Evolutionary conservation across 371 early-diverging fungal genomes (phyloP), one percentile per base, ranked within the genome.

Genomic region (Mucor saturninus): DNA sequence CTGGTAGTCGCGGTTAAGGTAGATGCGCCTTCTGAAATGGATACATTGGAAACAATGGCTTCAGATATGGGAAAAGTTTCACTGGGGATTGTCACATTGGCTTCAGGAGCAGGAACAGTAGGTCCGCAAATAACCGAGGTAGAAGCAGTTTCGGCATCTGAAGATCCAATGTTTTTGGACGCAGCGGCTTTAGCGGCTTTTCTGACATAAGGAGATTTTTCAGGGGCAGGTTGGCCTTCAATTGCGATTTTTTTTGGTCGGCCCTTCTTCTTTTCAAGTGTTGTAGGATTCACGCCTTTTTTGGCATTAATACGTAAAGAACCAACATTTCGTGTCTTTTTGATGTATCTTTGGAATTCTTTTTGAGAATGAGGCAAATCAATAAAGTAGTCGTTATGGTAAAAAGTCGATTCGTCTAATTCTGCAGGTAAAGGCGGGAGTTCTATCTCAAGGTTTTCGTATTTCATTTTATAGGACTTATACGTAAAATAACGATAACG

Each of bases 401-500:
- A 11, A 3, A 55, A 38, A 2, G 50, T 56, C 0, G 48, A 53
- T 54, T 54, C 54, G 46, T 57, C 54, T 0, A 32, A 4, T 29
- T 50, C 53, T 7, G 48, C 62, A 10, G 65, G 57, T 15, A 61
- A 37, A 7, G 54, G 56, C 7, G 61, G 53, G 1, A 48, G n/a
- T 3, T 62, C 62, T 32, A 62, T 31, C 2, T 67, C 66, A 5
- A 51, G 54, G 9, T 56, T 38, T 35, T 75, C 65, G 2, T 57
- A 51, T 1, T 35, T 28, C 13, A 65, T 68, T 35, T 52, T 45
- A 32, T 72, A 76, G 1, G 54, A 52, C 10, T 55, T 38, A 32
- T 58, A 56, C 2, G 74, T 67, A 52, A 62, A 80, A 40, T 80
- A 80, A 9, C 80, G 69, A 57, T 73, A 80, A 6, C 75, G 64